These are phyloP conservation scores for Strobilomyces dryophilus DNA, from an alignment of 768 basidiomycete genomes.

Conservation along the genomic window DNA sequence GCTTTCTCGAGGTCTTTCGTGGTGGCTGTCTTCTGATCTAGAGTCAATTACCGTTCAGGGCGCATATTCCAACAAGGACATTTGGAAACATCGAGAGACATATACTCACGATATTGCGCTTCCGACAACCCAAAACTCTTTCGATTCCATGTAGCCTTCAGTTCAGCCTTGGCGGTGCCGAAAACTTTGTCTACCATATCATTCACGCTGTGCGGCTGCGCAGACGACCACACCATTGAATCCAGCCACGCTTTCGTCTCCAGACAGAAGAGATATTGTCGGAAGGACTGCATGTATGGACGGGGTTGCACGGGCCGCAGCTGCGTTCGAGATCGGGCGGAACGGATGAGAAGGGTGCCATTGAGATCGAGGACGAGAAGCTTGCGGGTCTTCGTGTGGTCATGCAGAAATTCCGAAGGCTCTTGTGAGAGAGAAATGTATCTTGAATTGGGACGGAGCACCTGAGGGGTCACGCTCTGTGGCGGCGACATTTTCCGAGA, in stretches of 20 bases:
- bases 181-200: constrained; percentile 72
- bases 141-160: constrained; percentile 74
- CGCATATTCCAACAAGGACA: not conserved
- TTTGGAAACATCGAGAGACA: not conserved
- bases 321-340: constrained; percentile 22
- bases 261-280: constrained; percentile 58
- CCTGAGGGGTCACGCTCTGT: not conserved
- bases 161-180: constrained; percentile 33
- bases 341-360: constrained; percentile 66
- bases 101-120: constrained; percentile 59
- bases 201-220: constrained; percentile 72
- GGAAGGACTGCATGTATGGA: constrained; percentile 62
- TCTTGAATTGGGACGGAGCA: constrained; percentile 27
- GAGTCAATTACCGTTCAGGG: not conserved
- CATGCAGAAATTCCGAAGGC: constrained; percentile 24
- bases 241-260: constrained; percentile 66
- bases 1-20: constrained; percentile 73
- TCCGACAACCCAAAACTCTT: constrained; percentile 67
- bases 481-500: constrained; percentile 2
- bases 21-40: constrained; percentile 37
- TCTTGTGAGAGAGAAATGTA: constrained; percentile 35
- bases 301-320: constrained; percentile 50
- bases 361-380: constrained; percentile 66
- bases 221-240: constrained; percentile 87
- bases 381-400: constrained; percentile 42